A percentile compares a stretch with the other conserved stretches of the same genome.
Evolutionary conservation across 73 alveolate species (phyloP).

Genomic region (Urostyla sp.): DNA sequence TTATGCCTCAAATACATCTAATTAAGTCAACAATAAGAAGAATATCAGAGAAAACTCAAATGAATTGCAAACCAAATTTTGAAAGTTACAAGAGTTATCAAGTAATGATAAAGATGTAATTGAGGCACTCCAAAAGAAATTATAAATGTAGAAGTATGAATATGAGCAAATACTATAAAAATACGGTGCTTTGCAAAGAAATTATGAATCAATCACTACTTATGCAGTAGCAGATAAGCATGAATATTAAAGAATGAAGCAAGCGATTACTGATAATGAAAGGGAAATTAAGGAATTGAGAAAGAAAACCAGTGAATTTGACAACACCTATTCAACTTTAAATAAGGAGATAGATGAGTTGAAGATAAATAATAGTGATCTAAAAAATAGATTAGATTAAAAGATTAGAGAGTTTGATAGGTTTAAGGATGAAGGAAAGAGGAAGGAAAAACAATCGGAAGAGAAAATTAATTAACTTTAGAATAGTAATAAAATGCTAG

Average conservation of each 20-base stretch:
- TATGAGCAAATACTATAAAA: neutral
- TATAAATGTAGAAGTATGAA: slow-evolving; percentile 4
- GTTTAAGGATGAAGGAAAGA: slow-evolving; percentile 30
- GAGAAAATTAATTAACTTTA: slow-evolving; percentile 16
- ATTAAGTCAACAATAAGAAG: neutral
- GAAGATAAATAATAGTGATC: slow-evolving; percentile 27
- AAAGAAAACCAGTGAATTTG: slow-evolving; percentile 8
- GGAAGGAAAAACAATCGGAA: slow-evolving; percentile 32
- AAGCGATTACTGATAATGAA: slow-evolving; percentile 32
- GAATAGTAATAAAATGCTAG: neutral
- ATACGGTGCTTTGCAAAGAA: slow-evolving; percentile 1
- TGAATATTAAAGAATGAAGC: slow-evolving; percentile 16
- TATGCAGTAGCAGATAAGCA: slow-evolving; percentile 56
- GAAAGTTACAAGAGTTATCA: slow-evolving; percentile 20
- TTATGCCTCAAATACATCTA: neutral
- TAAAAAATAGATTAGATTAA: slow-evolving; percentile 7
- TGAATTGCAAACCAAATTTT: neutral
- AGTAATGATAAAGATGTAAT: slow-evolving; percentile 42
- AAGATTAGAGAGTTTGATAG: slow-evolving; percentile 32
- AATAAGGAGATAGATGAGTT: neutral
- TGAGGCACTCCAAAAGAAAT: slow-evolving; percentile 27
- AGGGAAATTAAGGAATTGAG: slow-evolving; percentile 32
- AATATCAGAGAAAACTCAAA: neutral
- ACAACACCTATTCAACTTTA: neutral
- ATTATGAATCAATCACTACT: slow-evolving; percentile 43